Evolutionary conservation across 768 basidiomycete species (phyloP).

Genomic region (Boletus sp.): DNA sequence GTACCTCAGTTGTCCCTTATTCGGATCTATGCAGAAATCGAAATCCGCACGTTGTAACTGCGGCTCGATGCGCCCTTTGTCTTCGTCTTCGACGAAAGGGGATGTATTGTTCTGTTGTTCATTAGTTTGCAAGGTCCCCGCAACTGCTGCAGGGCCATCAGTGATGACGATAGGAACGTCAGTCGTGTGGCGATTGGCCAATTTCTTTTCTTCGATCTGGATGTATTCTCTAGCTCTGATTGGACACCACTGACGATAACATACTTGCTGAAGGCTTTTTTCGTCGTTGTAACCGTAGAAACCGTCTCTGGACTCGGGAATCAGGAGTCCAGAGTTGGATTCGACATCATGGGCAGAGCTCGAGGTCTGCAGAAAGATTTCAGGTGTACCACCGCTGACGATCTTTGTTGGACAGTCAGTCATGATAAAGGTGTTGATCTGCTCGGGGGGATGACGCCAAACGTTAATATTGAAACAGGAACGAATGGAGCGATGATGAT

Average conservation of each 20-base stretch:
- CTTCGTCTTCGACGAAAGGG: constrained; percentile 35
- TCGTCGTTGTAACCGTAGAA: constrained; percentile 82
- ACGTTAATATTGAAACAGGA: background rate
- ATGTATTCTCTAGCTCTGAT: background rate
- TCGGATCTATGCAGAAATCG: background rate
- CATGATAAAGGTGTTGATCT: constrained; percentile 17
- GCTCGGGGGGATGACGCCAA: background rate
- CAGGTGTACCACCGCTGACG: background rate
- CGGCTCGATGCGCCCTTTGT: constrained; percentile 31
- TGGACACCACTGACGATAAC: constrained; percentile 21
- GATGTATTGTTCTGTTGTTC: constrained; percentile 11
- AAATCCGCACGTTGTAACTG: constrained; percentile 31
- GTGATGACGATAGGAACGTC: constrained; percentile 37
- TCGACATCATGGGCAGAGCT: constrained; percentile 8
- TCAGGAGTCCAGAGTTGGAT: constrained; percentile 32
- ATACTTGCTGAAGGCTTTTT: constrained; percentile 69
- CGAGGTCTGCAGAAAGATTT: background rate
- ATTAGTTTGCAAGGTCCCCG: constrained; percentile 30
- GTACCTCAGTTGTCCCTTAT: constrained; percentile 2
- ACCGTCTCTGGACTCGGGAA: constrained; percentile 58
- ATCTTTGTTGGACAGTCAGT: background rate
- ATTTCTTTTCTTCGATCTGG: constrained; percentile 73
- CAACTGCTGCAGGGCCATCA: constrained; percentile 30
- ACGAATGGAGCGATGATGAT: constrained; percentile 8
- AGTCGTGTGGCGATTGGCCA: constrained; percentile 62